Conservation (phyloP, 2,329 filamentous ascomycete species). For the Hypoxylon sp. region DNA sequence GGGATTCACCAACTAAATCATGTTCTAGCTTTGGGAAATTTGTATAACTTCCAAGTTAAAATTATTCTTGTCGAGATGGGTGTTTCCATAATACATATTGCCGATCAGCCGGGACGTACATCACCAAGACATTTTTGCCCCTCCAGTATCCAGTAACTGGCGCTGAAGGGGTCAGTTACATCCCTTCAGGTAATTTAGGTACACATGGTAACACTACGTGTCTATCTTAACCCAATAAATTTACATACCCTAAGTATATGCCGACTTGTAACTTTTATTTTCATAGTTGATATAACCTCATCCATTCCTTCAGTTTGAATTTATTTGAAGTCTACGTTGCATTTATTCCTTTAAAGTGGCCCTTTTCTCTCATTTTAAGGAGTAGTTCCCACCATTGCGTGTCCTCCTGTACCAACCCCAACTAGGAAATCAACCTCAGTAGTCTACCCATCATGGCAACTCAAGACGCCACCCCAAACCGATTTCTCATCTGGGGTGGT, state of each 20-base stretch:
- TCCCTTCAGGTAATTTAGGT: no score
- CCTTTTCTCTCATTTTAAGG: conserved; percentile 4
- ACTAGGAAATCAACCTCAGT: conserved; percentile 14
- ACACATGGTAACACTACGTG: conserved; percentile 21
- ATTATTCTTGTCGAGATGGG: not conserved
- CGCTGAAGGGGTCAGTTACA: conserved; percentile 20
- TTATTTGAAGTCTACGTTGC: not conserved
- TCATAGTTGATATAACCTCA: not conserved
- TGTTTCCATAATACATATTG: conserved; percentile 10
- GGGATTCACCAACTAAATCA: not conserved
- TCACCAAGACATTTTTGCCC: conserved; percentile 36
- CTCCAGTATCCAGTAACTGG: conserved; percentile 11
- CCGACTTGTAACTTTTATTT: conserved; percentile 9
- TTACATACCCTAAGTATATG: conserved; percentile 11
- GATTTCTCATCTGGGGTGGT: conserved; percentile 75
- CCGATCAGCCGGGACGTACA: conserved; percentile 27
- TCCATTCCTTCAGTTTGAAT: not conserved
- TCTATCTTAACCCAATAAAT: conserved; percentile 19
- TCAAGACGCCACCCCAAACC: conserved; percentile 49
- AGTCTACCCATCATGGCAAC: conserved; percentile 47
- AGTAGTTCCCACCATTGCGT: conserved; percentile 2
- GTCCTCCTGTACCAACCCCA: conserved; percentile 10
- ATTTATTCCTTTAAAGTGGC: not conserved
- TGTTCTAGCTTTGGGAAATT: not conserved
- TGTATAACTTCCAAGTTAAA: not conserved